Conservation (phyloP, 2,329 filamentous ascomycete genomes). For the Exutisphaerella laricina region DNA sequence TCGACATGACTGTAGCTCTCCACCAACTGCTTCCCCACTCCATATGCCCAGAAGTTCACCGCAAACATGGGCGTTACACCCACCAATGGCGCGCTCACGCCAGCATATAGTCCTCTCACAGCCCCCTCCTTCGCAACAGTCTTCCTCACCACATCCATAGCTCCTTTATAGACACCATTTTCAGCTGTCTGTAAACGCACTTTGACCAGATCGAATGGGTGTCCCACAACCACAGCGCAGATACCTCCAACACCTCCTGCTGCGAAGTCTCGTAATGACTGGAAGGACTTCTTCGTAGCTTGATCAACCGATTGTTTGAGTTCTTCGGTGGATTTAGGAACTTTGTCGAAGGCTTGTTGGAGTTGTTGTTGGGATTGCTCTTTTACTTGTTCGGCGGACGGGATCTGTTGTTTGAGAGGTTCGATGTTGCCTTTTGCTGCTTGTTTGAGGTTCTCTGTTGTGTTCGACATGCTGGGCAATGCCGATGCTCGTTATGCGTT, state of each 20-base stretch:
- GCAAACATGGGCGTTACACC: constrained; percentile 96
- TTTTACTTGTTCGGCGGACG: constrained; percentile 15
- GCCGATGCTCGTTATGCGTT: not conserved
- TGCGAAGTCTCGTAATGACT: constrained; percentile 70
- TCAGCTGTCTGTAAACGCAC: constrained; percentile 95
- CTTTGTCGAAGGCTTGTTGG: constrained; percentile 18
- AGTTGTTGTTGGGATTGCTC: constrained; percentile 15
- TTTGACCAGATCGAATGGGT: constrained; percentile 97
- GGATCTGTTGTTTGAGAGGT: constrained; percentile 17
- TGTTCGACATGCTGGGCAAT: constrained; percentile 9
- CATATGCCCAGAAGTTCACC: constrained; percentile 77
- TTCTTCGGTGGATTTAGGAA: constrained; percentile 37
- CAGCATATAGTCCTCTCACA: constrained; percentile 78
- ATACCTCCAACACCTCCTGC: constrained; percentile 91
- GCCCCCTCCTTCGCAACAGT: constrained; percentile 83
- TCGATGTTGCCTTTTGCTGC: constrained; percentile 19
- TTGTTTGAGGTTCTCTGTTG: constrained; percentile 16
- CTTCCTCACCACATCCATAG: constrained; percentile 86
- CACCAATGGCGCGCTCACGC: constrained; percentile 87
- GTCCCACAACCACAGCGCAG: constrained; percentile 85
- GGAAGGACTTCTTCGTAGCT: constrained; percentile 50
- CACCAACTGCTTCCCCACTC: constrained; percentile 88
- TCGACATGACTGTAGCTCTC: constrained; percentile 59
- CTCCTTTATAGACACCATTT: constrained; percentile 81
- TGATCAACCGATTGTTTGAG: constrained; percentile 49